Base-by-base conservation (phyloP, 768 basidiomycete species). In the Xerocomellus intermedius region DNA sequence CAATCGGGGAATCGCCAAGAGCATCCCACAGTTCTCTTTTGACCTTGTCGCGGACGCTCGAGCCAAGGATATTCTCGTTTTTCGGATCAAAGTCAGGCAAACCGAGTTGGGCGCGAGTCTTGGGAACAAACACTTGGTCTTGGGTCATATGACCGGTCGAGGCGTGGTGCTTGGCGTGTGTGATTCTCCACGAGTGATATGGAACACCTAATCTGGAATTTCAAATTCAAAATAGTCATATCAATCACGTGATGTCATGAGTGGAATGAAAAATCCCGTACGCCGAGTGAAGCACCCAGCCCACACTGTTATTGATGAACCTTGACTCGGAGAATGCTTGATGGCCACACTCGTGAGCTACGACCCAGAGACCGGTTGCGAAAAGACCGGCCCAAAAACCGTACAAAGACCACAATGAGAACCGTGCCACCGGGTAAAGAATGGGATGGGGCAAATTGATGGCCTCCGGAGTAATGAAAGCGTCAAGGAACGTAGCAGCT, bases 161-260 rank as follows among this genome's bases (percentile, higher is more conserved):
- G 16, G 96, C 96, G 71, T 99, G 96, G 73, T 99, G 96, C 72
- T 94, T 91, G 24, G 82, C 92, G 69, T 98, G 96, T 4, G 86
- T 87, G 67, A 97, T 92, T 59, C 93, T 82, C 96, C 95, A 98
- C 5, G 93, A 91, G 69, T 98, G 94, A 75, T 93, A 99, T 6
- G 96, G 96, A 14, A 98, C 96, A 45, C 95, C 88, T 54, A 98
- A 83, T 50, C 91, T 92, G 58, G 32, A 65, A 57, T 59, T 58
- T 55, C 43, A 63, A 62, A 60, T 53, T 37, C 14, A 45, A 17
- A 39, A 19, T 1, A 7, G 5, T 17, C 36, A 24, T 24, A 44
- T 65, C 21, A 62, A 38, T 64, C 65, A 69, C 66, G 64, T 71
- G 59, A 65, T 48, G 22, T 16, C 21, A 21, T 12, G 3, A 46